phyloP scores from a whole-genome alignment of 805 yeast species.

The Myxozyma neglecta region DNA sequence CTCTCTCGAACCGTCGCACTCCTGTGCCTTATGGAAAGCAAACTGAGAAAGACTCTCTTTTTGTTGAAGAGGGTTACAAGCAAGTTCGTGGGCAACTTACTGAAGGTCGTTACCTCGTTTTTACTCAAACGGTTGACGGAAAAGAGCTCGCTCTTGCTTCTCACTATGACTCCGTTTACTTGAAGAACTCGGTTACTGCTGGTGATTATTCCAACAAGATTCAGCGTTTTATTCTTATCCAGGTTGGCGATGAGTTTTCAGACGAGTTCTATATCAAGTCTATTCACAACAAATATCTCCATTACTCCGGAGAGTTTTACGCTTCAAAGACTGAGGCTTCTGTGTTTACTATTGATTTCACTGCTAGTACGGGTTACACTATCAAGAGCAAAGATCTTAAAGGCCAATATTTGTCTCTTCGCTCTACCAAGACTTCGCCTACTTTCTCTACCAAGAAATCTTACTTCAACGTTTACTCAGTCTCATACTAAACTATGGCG shows the following conservation, averaged over 20 bases:
- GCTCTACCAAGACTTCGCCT: background rate
- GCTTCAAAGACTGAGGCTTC: conserved; percentile 4
- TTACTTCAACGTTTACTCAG: conserved; percentile 12
- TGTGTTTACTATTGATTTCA: background rate
- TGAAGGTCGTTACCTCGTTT: conserved; percentile 33
- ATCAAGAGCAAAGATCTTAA: background rate
- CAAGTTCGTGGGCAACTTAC: conserved; percentile 31
- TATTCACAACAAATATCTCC: conserved; percentile 3
- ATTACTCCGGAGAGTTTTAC: conserved; percentile 3
- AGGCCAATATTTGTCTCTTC: conserved; percentile 3
- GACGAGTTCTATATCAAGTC: conserved; percentile 14
- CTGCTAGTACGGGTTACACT: conserved; percentile 14
- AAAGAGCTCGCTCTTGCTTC: background rate
- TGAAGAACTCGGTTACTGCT: background rate
- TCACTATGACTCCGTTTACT: background rate
- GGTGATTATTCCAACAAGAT: background rate
- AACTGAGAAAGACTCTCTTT: conserved; percentile 17
- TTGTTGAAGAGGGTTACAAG: conserved; percentile 32
- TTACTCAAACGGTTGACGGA: background rate
- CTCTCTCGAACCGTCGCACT: conserved; percentile 15
- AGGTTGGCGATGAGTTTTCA: conserved; percentile 19
- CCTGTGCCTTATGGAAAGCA: conserved; percentile 34
- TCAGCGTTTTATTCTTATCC: conserved; percentile 13
- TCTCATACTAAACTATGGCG: conserved; percentile 3
- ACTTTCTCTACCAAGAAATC: background rate